These are phyloP conservation scores for Cladosporium sp. DNA, from an alignment of 2,329 filamentous ascomycete genomes.

Conservation along the genomic window DNA sequence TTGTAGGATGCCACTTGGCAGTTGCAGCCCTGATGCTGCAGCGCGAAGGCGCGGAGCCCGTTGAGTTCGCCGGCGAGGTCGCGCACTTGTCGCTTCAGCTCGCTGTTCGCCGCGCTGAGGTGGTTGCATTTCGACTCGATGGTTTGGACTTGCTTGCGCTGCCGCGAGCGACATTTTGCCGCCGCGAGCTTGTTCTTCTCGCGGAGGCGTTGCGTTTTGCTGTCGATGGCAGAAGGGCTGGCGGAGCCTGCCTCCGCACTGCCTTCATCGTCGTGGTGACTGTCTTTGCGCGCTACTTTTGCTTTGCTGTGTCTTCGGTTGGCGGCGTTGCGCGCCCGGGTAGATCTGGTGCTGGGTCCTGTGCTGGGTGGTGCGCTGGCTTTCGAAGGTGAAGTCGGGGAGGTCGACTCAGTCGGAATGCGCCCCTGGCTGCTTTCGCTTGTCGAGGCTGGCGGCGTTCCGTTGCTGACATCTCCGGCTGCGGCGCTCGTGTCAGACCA, in stretches of 20 bases:
- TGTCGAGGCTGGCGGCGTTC: too few species aligned
- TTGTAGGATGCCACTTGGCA: not conserved
- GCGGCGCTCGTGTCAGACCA: too few species aligned
- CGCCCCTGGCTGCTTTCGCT: too few species aligned
- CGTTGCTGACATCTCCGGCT: too few species aligned
- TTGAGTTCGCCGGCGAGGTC: conserved; percentile 1
- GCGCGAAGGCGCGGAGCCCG: not conserved
- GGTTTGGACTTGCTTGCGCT: conserved; percentile 1
- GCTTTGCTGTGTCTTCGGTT: conserved; percentile 3
- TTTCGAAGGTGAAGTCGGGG: too few species aligned
- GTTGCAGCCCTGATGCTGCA: not conserved
- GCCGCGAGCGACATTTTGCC: not conserved
- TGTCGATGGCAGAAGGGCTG: too few species aligned
- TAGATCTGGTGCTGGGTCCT: not conserved
- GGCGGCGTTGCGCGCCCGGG: conserved; percentile 4
- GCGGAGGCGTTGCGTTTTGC: not conserved
- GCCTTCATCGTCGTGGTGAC: not conserved
- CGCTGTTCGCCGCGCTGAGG: not conserved
- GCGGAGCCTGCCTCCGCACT: too few species aligned
- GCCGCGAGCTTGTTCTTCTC: conserved; percentile 10
- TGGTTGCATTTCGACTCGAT: not conserved
- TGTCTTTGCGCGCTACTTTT: not conserved
- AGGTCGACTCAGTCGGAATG: too few species aligned
- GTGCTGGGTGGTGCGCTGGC: too few species aligned
- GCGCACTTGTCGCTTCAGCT: not conserved